Percentiles rank a stretch among this genome's conserved stretches.
Evolutionary conservation across 371 early-diverging fungal species (phyloP).

Genomic region (Lichtheimia ornata): DNA sequence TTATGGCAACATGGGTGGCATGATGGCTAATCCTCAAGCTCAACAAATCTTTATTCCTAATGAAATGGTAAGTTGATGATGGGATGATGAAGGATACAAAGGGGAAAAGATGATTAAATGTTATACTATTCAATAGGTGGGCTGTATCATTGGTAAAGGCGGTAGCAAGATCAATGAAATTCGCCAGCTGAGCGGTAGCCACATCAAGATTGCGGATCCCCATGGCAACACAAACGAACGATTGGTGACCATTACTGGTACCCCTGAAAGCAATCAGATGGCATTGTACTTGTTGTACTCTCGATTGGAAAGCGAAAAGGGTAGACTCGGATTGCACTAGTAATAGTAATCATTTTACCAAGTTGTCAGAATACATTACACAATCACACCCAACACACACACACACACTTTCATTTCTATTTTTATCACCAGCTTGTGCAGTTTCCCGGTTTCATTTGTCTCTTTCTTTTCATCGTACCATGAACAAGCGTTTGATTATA

Average conservation of each 20-base stretch:
- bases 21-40: constrained; percentile 48
- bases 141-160: constrained; percentile 86
- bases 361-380: too few species aligned
- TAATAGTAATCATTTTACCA: background rate
- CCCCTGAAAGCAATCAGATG: constrained; percentile 78
- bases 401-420: too few species aligned
- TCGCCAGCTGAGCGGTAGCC: constrained; percentile 73
- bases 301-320: constrained; percentile 77
- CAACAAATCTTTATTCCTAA: constrained; percentile 85
- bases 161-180: constrained; percentile 88
- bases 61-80: constrained; percentile 59
- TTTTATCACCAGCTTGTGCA: too few species aligned
- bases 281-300: constrained; percentile 80
- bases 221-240: constrained; percentile 66
- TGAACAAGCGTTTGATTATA: too few species aligned
- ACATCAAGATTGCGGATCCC: constrained; percentile 77
- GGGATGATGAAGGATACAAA: background rate
- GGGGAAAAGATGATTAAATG: background rate
- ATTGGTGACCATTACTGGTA: constrained; percentile 81
- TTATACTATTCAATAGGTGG: constrained; percentile 42
- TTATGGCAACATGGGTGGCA: constrained; percentile 26
- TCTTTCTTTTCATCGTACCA: constrained; percentile 1
- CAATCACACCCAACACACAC: too few species aligned
- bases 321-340: constrained; percentile 41
- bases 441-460: too few species aligned